Evolutionary conservation across 2,329 filamentous ascomycete species (phyloP), one percentile per base, ranked within the genome.

Genomic region (Alternaria ventricosa): DNA sequence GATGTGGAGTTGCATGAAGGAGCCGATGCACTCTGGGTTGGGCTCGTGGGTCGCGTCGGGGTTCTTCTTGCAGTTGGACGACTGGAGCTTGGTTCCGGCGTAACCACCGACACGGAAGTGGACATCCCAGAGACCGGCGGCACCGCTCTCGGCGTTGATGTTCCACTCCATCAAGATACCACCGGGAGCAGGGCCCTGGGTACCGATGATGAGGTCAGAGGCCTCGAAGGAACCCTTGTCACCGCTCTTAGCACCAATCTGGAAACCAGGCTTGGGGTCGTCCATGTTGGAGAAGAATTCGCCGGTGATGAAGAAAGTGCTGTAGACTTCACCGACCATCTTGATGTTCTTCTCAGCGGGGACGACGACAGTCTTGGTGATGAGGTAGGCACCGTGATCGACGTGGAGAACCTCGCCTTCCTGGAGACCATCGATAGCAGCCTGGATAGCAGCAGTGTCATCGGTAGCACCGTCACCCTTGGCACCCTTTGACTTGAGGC

Each of bases 81-180:
- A 91, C 81, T 96, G 92, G 15, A 98, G 87, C 68, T 92, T 82
- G 27, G 94, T 96, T 64, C 95, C 95, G 5, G 92, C 90, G 58
- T 90, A 90, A 46, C 96, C 96, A 72, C 94, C 95, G 72, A 99
- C 88, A 75, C 96, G 93, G 82, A 96, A 91, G 84, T 99, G 96
- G n/a, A 94, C 90, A 75, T 99, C 96, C 92, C 94, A 99, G 81
- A 97, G 89, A 66, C 89, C 95, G 20, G 89, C 90, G 2, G 89
- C 87, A 50, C 93, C 93, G 61, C 90, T 86, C 80, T 84, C 70
- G 4, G 86, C 78, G 46, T 88, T 88, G 45, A 97, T 84, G 81
- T 97, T 97, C 92, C 93, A 97, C 79, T 97, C 88, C 83, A 97
- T 89, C 77, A 97, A 87, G 75, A 97, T 93, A 18, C 94, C 95